These are phyloP conservation scores for Aeminium ludgeri DNA, from an alignment of 495 filamentous ascomycete genomes.

Conservation along the genomic window DNA sequence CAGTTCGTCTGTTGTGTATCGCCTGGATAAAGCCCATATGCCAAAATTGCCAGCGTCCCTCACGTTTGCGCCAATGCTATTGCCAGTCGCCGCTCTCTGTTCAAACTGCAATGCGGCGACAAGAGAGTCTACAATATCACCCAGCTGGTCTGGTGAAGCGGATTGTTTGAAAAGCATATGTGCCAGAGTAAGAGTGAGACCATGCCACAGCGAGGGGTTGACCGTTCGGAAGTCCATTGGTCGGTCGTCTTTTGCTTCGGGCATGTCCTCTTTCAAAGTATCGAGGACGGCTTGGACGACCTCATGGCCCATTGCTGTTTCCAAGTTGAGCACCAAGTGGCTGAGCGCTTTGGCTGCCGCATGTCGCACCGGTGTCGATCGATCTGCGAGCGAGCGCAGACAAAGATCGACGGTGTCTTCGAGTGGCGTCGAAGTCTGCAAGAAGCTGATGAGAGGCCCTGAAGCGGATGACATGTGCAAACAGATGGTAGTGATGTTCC, in stretches of 20 bases:
- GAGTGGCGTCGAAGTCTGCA: conserved; percentile 21
- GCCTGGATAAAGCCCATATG: conserved; percentile 77
- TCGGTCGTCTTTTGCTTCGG: conserved; percentile 41
- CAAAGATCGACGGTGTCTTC: conserved; percentile 61
- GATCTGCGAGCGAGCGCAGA: conserved; percentile 53
- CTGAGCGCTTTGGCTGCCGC: conserved; percentile 87
- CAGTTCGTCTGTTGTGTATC: conserved; percentile 69
- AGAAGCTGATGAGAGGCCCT: conserved; percentile 2
- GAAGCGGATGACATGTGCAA: conserved; percentile 29
- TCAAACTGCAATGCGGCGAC: conserved; percentile 68
- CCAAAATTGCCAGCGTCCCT: conserved; percentile 92
- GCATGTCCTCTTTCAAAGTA: conserved; percentile 56
- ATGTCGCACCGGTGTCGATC: conserved; percentile 75
- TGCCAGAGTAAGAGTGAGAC: conserved; percentile 68
- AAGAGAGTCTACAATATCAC: conserved; percentile 52
- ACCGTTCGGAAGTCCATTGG: conserved; percentile 52
- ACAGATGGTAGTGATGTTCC: conserved; percentile 48
- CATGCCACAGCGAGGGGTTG: conserved; percentile 77
- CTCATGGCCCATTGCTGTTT: conserved; percentile 61
- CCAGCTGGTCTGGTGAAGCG: conserved; percentile 46
- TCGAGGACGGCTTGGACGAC: conserved; percentile 73
- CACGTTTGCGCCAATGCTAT: conserved; percentile 79
- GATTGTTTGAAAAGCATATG: conserved; percentile 69
- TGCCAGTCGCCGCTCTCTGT: conserved; percentile 62
- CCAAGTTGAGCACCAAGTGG: conserved; percentile 61